These are phyloP conservation scores for Krasilnikovozyma curviuscula DNA, from an alignment of 768 basidiomycete species.

Conservation along the genomic window DNA sequence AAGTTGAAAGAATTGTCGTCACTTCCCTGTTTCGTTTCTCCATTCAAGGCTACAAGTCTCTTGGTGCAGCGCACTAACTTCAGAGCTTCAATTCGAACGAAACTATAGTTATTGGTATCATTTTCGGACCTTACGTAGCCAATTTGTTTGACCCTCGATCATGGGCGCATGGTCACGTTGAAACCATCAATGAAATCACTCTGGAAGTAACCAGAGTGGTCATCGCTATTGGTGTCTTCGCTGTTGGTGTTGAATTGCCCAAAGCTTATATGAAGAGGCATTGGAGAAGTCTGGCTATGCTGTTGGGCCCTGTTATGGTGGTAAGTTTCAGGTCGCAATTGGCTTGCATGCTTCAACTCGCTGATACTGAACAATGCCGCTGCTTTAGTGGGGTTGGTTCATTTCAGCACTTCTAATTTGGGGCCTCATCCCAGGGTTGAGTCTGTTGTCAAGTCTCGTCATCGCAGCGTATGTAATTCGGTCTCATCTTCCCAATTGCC, in stretches of 20 bases:
- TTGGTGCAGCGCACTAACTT: constrained; percentile 47
- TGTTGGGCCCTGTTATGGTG: constrained; percentile 37
- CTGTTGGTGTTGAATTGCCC: constrained; percentile 58
- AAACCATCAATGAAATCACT: constrained; percentile 50
- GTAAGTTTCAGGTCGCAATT: constrained; percentile 2
- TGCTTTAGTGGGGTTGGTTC: constrained; percentile 67
- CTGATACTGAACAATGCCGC: background rate
- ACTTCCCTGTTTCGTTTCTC: constrained; percentile 28
- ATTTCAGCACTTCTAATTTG: constrained; percentile 72
- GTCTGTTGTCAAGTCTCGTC: constrained; percentile 71
- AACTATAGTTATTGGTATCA: constrained; percentile 12
- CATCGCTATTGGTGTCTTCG: constrained; percentile 90
- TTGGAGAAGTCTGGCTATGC: constrained; percentile 70
- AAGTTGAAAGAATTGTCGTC: constrained; percentile 38
- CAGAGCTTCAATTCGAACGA: constrained; percentile 34
- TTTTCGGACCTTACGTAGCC: constrained; percentile 16
- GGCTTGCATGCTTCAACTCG: background rate
- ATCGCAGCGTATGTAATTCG: constrained; percentile 86
- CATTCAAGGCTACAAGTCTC: constrained; percentile 5
- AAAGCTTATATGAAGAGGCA: constrained; percentile 87
- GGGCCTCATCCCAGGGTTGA: constrained; percentile 70
- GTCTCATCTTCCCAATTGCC: background rate
- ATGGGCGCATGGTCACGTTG: constrained; percentile 13
- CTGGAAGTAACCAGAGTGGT: constrained; percentile 83
- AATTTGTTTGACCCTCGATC: constrained; percentile 18